Evolutionary conservation across 2,329 filamentous ascomycete genomes (phyloP).

Genomic region (Ophiosphaerella korrae): DNA sequence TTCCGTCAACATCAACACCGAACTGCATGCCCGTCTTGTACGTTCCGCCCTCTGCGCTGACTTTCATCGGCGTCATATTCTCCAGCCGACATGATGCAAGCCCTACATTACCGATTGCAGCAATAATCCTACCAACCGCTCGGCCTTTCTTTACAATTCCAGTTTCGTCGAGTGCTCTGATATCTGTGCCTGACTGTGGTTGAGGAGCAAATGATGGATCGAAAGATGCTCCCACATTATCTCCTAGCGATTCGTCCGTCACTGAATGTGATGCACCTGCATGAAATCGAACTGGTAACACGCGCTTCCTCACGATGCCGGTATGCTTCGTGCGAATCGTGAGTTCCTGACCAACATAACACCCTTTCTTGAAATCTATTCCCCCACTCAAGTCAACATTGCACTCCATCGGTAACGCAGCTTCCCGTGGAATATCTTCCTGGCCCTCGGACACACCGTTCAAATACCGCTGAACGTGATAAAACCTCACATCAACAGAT

Average conservation of each 20-base stretch:
- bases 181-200: constrained; percentile 55
- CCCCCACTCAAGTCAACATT: constrained; percentile 87
- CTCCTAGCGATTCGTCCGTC: background rate
- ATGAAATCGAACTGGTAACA: constrained; percentile 81
- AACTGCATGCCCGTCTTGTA: constrained; percentile 64
- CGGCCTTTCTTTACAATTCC: constrained; percentile 57
- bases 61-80: constrained; percentile 80
- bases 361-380: constrained; percentile 94
- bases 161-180: constrained; percentile 57
- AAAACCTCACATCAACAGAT: constrained; percentile 54
- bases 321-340: constrained; percentile 95
- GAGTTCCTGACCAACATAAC: constrained; percentile 95
- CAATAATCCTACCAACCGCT: constrained; percentile 80
- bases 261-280: constrained; percentile 10
- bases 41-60: constrained; percentile 69
- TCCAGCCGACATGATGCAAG: constrained; percentile 86
- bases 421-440: constrained; percentile 71
- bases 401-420: constrained; percentile 81
- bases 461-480: constrained; percentile 77
- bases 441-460: constrained; percentile 86
- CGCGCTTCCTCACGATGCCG: constrained; percentile 88
- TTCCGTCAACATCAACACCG: constrained; percentile 26
- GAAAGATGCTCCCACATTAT: constrained; percentile 37
- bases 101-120: constrained; percentile 81
- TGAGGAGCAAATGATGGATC: constrained; percentile 45